Evolutionary conservation across 352 stramenopile species (phyloP).

Genomic region (Globisporangium camurandrum): DNA sequence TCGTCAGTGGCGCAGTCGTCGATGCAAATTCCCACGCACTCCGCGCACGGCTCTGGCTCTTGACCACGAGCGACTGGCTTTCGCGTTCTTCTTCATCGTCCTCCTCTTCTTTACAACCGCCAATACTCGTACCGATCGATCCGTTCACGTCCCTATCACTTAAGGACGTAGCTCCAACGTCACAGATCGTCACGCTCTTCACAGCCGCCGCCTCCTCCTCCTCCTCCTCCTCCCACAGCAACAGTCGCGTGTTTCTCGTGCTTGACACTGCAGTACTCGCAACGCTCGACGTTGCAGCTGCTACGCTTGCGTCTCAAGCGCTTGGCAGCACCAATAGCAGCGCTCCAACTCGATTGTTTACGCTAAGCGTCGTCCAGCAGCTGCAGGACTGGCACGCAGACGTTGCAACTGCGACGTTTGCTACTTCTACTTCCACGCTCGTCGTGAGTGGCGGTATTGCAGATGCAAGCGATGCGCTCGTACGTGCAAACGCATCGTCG

Average conservation of each 20-base stretch:
- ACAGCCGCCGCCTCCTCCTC: no score
- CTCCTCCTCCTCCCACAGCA: no score
- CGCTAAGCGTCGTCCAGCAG: slow-evolving; percentile 30
- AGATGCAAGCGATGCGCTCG: slow-evolving; percentile 45
- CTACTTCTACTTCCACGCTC: slow-evolving; percentile 24
- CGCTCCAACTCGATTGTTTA: slow-evolving; percentile 20
- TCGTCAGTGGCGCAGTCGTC: slow-evolving; percentile 27
- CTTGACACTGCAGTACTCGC: slow-evolving; percentile 28
- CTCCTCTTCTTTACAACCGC: no score
- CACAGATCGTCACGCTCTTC: slow-evolving; percentile 27
- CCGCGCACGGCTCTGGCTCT: slow-evolving; percentile 37
- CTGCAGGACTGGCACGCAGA: slow-evolving; percentile 55
- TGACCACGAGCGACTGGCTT: slow-evolving; percentile 31
- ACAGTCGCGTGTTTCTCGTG: slow-evolving; percentile 34
- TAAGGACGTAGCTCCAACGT: slow-evolving; percentile 18
- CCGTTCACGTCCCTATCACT: slow-evolving; percentile 22
- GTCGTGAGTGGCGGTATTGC: slow-evolving; percentile 48
- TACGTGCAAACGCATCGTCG: slow-evolving; percentile 39
- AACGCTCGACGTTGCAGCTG: slow-evolving; percentile 18
- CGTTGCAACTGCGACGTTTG: slow-evolving; percentile 37
- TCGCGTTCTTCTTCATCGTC: no score
- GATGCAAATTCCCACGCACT: slow-evolving; percentile 8
- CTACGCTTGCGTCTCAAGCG: no score
- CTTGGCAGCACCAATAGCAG: no score
- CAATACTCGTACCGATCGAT: slow-evolving; percentile 26